Conservation (phyloP, 1,284 basidiomycete genomes). For the Cystobasidium pallidum region DNA sequence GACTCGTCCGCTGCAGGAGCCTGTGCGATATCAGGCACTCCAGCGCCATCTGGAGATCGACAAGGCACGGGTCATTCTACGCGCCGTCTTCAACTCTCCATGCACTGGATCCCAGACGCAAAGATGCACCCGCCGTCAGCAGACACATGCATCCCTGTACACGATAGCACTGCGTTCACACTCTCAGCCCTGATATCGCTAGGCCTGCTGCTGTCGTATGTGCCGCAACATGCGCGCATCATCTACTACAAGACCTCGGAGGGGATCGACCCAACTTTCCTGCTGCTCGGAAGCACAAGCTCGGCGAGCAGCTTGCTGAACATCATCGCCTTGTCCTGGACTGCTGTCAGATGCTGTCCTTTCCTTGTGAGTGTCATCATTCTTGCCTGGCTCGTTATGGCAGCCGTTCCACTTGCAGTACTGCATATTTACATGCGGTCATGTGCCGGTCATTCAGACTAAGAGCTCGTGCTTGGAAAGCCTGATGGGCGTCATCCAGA, state of each 20-base stretch:
- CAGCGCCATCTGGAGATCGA: no score
- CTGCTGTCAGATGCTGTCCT: constrained; percentile 78
- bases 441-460: constrained; percentile 60
- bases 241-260: constrained; percentile 63
- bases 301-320: constrained; percentile 57
- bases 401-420: not conserved
- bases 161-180: constrained; percentile 36
- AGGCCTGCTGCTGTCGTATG: constrained; percentile 83
- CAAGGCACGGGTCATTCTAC: not conserved
- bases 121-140: constrained; percentile 37
- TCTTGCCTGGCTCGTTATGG: not conserved
- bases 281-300: constrained; percentile 83
- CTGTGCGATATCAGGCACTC: no score
- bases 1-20: no score
- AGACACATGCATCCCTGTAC: constrained; percentile 36
- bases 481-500: constrained; percentile 80
- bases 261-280: constrained; percentile 65
- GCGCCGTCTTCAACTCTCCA: not conserved
- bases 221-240: constrained; percentile 81
- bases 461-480: constrained; percentile 76
- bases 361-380: constrained; percentile 64
- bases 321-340: constrained; percentile 80
- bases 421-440: constrained; percentile 22
- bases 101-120: not conserved
- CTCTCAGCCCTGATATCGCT: constrained; percentile 29